Conservation (phyloP, 495 filamentous ascomycete species). For the Talaromyces borbonicus region DNA sequence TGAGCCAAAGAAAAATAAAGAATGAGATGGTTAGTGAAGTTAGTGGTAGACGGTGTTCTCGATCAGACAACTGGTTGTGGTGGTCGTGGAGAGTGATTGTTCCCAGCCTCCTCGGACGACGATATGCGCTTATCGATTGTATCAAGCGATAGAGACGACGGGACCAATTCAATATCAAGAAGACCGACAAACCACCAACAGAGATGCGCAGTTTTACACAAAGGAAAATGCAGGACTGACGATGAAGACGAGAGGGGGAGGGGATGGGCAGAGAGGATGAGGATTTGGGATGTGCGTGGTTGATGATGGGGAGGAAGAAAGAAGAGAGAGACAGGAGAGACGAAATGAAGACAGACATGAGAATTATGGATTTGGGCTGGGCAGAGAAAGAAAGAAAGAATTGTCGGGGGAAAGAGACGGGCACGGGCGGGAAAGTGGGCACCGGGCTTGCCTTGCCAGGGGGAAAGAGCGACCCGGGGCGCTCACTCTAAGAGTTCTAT, state of each 20-base stretch:
- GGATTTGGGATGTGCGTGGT: too few species aligned
- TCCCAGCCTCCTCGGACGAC: constrained; percentile 8
- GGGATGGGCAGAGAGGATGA: background rate
- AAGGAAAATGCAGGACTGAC: constrained; percentile 11
- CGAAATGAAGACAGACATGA: too few species aligned
- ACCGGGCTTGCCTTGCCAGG: constrained; percentile 5
- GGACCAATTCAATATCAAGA: background rate
- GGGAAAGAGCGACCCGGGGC: too few species aligned
- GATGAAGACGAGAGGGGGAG: constrained; percentile 6
- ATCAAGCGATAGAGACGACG: constrained; percentile 6
- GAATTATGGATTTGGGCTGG: background rate
- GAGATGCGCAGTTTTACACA: constrained; percentile 5
- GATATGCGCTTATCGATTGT: constrained; percentile 10
- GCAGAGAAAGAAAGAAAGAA: constrained; percentile 4
- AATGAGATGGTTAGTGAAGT: constrained; percentile 4
- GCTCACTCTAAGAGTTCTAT: too few species aligned
- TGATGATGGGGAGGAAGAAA: constrained; percentile 9
- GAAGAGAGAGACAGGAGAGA: constrained; percentile 10
- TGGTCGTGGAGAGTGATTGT: background rate
- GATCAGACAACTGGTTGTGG: too few species aligned
- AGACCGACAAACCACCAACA: constrained; percentile 2
- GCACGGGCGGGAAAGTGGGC: constrained; percentile 10
- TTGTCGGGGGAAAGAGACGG: background rate
- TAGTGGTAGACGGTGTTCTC: background rate
- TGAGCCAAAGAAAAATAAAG: too few species aligned